Evolutionary conservation across 768 basidiomycete genomes (phyloP), one percentile per base, ranked within the genome.

Genomic region (Agaricus blazei): DNA sequence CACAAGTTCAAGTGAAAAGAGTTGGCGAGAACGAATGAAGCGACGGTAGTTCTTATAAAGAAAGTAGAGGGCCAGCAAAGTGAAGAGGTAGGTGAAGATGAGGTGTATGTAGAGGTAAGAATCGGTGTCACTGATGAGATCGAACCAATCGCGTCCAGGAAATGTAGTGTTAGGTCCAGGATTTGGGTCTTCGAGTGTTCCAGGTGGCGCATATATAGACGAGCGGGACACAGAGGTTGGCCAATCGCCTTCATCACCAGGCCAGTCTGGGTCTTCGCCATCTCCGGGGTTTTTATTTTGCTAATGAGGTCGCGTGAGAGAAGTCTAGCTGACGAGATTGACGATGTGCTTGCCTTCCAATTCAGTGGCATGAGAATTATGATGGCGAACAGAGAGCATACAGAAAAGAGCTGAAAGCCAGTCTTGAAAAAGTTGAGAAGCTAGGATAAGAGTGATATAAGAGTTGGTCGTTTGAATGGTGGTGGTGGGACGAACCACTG

Each of bases 341-440:
- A 31, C 41, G 1, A 5, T 8, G 53, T 38, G 70, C 84, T 64
- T 60, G 95, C 95, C 74, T 85, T 90, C 76, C 88, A 87, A 63
- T 99, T 98, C 47, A 98, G 78, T 2, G 97, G 97, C 85, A 98
- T 96, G 11, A 99, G 79, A n/a, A 95, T 84, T 4, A 82, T 68
- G 7, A 86, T 70, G 0, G 94, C 93, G 56, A 93, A 87, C 46
- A 92, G 64, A 0, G 93, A 91, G 68, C 90, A 92, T 14, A 88
- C 72, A 0, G 89, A 85, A 71, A 99, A 99, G 27, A 98, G 76
- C 64, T 89, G 85, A 70, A 98, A 98, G 0, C 89, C 85, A 79
- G 88, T 97, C 68, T 96, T 95, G 79, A 93, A 89, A 72, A 99
- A 98, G 60, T 87, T 92, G 42, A 99, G 80, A 1, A 98, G 79